phyloP scores from a whole-genome alignment of 805 yeast species.

The Pichia cephalocereana region DNA sequence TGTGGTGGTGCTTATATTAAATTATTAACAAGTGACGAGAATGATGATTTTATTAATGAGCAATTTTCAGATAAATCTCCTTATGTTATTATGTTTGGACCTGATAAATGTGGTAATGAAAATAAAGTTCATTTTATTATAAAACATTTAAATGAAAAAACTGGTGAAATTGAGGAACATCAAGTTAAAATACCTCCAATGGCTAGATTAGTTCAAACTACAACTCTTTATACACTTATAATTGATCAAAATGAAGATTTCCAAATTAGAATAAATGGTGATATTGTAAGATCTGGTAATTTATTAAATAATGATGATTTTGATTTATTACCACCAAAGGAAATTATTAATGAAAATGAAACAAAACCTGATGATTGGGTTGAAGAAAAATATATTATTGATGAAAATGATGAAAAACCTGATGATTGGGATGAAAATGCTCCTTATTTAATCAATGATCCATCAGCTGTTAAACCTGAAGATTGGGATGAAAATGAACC shows the following conservation, averaged over 20 bases:
- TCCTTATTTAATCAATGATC: constrained; percentile 58
- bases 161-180: constrained; percentile 58
- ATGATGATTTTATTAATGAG: constrained; percentile 8
- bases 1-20: constrained; percentile 93
- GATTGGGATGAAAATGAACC: constrained; percentile 69
- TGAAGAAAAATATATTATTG: constrained; percentile 56
- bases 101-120: constrained; percentile 78
- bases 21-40: constrained; percentile 41
- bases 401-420: constrained; percentile 63
- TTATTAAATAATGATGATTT: constrained; percentile 47
- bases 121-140: constrained; percentile 76
- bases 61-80: constrained; percentile 60
- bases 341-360: constrained; percentile 48
- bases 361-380: constrained; percentile 78
- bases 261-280: constrained; percentile 80
- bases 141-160: constrained; percentile 44
- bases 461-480: constrained; percentile 57
- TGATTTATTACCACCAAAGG: constrained; percentile 55
- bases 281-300: constrained; percentile 60
- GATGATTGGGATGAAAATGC: constrained; percentile 76
- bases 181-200: constrained; percentile 61
- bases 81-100: constrained; percentile 88
- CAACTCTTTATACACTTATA: constrained; percentile 70
- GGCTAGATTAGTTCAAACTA: constrained; percentile 41
- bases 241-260: constrained; percentile 55